Conservation (phyloP, 2,329 filamentous ascomycete species). For the Cephalotrichum gorgonifer region DNA sequence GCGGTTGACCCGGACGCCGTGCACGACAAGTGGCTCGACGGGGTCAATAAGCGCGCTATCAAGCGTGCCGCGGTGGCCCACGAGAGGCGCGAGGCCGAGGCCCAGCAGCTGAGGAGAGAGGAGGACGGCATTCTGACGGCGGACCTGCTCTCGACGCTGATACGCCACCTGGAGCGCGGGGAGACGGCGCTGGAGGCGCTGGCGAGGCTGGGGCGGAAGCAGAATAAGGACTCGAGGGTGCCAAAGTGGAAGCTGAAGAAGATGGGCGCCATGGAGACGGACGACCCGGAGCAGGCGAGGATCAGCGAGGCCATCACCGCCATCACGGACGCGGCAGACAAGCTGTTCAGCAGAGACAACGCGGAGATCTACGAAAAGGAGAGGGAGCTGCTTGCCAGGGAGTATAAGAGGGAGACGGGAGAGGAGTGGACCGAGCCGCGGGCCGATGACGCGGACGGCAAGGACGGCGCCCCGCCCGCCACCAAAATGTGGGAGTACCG, state of each 20-base stretch:
- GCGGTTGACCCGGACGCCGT: conserved; percentile 79
- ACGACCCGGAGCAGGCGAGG: conserved; percentile 53
- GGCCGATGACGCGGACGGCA: conserved; percentile 15
- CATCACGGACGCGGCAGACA: conserved; percentile 85
- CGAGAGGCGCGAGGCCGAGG: conserved; percentile 71
- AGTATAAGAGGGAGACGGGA: conserved; percentile 76
- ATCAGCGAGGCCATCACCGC: conserved; percentile 66
- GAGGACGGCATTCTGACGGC: conserved; percentile 66
- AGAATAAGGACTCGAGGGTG: conserved; percentile 45
- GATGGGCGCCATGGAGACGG: conserved; percentile 61
- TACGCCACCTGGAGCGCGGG: conserved; percentile 61
- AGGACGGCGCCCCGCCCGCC: conserved; percentile 6
- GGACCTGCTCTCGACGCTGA: conserved; percentile 65
- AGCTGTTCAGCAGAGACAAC: conserved; percentile 70
- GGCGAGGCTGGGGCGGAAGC: conserved; percentile 63
- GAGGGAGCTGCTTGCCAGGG: conserved; percentile 70
- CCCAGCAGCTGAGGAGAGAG: conserved; percentile 57
- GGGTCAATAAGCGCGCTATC: conserved; percentile 89
- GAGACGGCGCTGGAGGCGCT: conserved; percentile 87
- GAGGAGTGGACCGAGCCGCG: conserved; percentile 64
- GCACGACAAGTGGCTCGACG: conserved; percentile 88
- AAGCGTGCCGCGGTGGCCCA: conserved; percentile 77
- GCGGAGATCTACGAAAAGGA: conserved; percentile 88
- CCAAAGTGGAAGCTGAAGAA: conserved; percentile 65
- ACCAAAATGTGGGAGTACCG: conserved; percentile 75